Conservation (phyloP, 257 asterid species). For the Coffea canephora region DNA sequence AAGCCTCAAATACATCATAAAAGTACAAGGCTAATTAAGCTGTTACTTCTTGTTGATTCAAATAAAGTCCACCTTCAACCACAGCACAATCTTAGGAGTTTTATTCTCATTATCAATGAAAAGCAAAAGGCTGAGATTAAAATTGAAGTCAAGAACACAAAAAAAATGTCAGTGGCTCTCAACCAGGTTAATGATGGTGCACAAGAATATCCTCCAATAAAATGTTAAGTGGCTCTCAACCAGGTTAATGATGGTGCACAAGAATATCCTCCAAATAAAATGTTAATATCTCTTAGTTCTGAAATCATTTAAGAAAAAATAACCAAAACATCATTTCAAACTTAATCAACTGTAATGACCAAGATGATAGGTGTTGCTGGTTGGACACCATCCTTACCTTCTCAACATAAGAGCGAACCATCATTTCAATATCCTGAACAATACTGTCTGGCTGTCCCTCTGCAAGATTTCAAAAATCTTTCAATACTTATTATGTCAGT, state of each 20-base stretch:
- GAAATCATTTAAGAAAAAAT: background rate
- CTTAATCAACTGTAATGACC: background rate
- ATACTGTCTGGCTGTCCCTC: constrained; percentile 93
- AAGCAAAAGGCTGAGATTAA: no score
- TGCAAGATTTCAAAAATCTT: constrained; percentile 36
- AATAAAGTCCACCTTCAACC: no score
- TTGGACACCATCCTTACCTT: constrained; percentile 49
- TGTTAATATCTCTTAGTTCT: no score
- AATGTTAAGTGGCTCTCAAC: background rate
- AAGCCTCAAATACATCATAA: no score
- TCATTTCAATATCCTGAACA: constrained; percentile 90
- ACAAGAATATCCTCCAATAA: background rate
- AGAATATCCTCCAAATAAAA: background rate
- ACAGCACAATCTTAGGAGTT: no score
- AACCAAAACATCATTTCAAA: background rate
- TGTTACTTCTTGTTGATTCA: no score
- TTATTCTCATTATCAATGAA: no score
- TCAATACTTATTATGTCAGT: constrained; percentile 19
- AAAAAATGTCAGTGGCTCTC: background rate
- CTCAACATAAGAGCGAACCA: constrained; percentile 97
- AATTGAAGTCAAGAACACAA: no score
- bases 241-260: background rate
- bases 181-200: background rate
- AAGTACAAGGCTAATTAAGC: no score
- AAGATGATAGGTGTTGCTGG: background rate